phyloP scores from a whole-genome alignment of 805 yeast genomes.

The Nakazawaea sp. region DNA sequence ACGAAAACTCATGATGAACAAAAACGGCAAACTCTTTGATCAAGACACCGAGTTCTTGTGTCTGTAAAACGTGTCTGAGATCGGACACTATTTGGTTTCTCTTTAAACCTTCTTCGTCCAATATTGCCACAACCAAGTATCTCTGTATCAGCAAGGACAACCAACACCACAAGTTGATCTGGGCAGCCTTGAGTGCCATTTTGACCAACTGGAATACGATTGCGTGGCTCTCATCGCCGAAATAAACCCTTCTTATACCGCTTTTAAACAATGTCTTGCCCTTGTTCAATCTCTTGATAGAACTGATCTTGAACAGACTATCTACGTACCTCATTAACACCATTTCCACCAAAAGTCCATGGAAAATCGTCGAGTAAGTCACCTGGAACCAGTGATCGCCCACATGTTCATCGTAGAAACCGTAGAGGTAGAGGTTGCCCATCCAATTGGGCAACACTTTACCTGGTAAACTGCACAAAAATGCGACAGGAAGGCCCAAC shows the following conservation, averaged over 20 bases:
- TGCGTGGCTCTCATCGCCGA: no score
- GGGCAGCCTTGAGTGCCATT: no score
- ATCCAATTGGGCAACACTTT: constrained; percentile 5
- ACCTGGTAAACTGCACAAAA: not conserved
- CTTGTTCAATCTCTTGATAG: not conserved
- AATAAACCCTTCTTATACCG: not conserved
- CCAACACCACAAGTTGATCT: no score
- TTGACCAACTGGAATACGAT: no score
- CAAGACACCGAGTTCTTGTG: no score
- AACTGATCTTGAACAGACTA: not conserved
- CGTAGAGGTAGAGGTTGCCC: constrained; percentile 2
- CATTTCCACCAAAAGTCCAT: constrained; percentile 2
- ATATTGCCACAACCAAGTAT: not conserved
- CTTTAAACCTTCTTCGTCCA: not conserved
- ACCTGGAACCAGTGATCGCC: not conserved
- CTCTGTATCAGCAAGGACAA: constrained; percentile 1
- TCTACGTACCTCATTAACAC: not conserved
- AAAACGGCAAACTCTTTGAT: no score
- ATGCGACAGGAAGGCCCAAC: constrained; percentile 4
- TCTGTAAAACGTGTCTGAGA: not conserved
- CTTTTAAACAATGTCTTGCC: not conserved
- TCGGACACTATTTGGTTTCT: not conserved
- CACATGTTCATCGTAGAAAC: constrained; percentile 3
- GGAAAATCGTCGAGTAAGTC: constrained; percentile 1
- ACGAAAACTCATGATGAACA: no score